Conservation (phyloP, 371 early-diverging fungal species). For the Sporodiniella umbellata region DNA sequence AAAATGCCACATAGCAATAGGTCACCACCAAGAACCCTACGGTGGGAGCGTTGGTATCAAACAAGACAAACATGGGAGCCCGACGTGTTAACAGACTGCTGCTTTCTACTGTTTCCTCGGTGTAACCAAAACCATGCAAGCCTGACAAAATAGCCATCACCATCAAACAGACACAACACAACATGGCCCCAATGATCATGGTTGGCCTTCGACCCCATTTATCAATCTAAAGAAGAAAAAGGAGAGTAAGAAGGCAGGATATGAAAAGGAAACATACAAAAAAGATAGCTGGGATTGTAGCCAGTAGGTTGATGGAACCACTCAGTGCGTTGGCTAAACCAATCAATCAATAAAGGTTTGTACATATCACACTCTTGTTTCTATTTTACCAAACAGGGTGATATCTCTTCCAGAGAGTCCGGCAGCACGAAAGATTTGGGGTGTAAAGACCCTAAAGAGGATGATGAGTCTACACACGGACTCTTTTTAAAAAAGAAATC, state of each 20-base stretch:
- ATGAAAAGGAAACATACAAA: constrained; percentile 44
- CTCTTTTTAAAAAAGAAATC: neutral
- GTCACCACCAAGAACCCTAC: constrained; percentile 64
- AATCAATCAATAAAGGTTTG: too few species aligned
- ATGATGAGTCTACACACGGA: neutral
- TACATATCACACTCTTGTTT: neutral
- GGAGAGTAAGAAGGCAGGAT: too few species aligned
- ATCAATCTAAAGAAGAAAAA: constrained; percentile 44
- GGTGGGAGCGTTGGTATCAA: constrained; percentile 38
- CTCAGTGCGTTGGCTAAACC: constrained; percentile 64
- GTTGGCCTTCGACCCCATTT: constrained; percentile 64
- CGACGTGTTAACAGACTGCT: constrained; percentile 6
- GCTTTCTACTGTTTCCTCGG: constrained; percentile 14
- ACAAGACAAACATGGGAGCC: constrained; percentile 23
- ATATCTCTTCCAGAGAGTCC: constrained; percentile 52
- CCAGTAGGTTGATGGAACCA: constrained; percentile 64
- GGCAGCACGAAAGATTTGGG: constrained; percentile 63
- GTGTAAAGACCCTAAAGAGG: constrained; percentile 54
- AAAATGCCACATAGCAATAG: constrained; percentile 71
- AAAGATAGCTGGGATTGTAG: constrained; percentile 76
- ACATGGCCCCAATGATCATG: constrained; percentile 50
- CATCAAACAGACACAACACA: constrained; percentile 40
- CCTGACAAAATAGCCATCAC: constrained; percentile 53
- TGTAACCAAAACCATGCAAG: constrained; percentile 35
- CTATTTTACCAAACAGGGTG: constrained; percentile 42